Conservation (phyloP, 768 basidiomycete genomes). For the Gyrodon lividus region DNA sequence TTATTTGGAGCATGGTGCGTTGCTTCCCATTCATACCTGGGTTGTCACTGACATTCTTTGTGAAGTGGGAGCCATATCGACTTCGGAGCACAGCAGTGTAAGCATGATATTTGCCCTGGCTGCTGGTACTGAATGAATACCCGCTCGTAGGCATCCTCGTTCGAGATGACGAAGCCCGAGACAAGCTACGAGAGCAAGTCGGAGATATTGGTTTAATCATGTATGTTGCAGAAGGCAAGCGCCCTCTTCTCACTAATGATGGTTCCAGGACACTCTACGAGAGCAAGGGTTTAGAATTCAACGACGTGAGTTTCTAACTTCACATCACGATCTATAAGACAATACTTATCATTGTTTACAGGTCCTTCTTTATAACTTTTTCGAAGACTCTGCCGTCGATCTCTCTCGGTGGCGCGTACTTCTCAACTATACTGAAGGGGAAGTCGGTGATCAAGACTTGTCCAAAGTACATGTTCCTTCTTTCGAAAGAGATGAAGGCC, state of each 20-base stretch:
- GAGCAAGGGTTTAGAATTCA: constrained; percentile 31
- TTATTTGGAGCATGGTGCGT: constrained; percentile 49
- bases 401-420: constrained; percentile 60
- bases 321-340: background rate
- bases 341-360: constrained; percentile 22
- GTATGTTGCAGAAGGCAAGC: constrained; percentile 34
- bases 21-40: background rate
- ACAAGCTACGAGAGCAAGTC: constrained; percentile 48
- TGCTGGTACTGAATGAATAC: background rate
- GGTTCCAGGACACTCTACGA: constrained; percentile 30
- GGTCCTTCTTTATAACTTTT: constrained; percentile 77
- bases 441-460: constrained; percentile 11
- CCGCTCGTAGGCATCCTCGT: constrained; percentile 59
- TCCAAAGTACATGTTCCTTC: constrained; percentile 35
- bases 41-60: constrained; percentile 8
- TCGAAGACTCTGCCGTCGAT: constrained; percentile 57
- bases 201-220: constrained; percentile 60
- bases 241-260: background rate
- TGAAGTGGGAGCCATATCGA: constrained; percentile 48
- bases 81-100: constrained; percentile 68
- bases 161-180: constrained; percentile 52
- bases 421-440: constrained; percentile 40
- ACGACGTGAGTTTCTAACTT: constrained; percentile 11
- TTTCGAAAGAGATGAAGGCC: constrained; percentile 43
- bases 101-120: background rate